phyloP scores from a whole-genome alignment of 1,284 basidiomycete species.

The Dichomitus squalens region DNA sequence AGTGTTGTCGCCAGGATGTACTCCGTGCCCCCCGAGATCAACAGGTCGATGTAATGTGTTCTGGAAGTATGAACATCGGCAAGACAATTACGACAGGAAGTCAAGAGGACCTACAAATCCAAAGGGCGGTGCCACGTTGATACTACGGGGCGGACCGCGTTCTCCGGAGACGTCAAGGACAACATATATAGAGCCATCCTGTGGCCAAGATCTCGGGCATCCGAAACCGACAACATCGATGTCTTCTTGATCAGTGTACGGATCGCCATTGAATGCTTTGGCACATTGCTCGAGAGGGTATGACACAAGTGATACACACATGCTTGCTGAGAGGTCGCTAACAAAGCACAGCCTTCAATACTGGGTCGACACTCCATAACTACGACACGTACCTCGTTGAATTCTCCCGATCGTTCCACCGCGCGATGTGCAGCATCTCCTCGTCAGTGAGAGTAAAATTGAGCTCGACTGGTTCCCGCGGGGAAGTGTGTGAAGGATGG shows the following conservation, averaged over 20 bases:
- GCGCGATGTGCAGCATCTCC: constrained; percentile 10
- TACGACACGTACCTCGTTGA: constrained; percentile 1
- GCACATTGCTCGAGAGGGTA: constrained; percentile 7
- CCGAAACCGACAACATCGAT: constrained; percentile 13
- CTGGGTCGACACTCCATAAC: neutral
- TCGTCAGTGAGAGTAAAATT: constrained; percentile 16
- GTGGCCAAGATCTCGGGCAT: constrained; percentile 12
- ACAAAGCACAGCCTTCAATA: neutral
- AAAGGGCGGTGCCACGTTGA: constrained; percentile 5
- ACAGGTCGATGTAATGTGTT: constrained; percentile 4
- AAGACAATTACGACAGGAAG: neutral
- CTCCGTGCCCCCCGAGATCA: constrained; percentile 9
- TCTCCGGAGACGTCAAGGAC: constrained; percentile 3
- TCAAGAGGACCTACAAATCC: neutral
- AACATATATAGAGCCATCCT: constrained; percentile 5
- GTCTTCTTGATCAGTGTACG: neutral
- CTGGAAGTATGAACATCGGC: neutral
- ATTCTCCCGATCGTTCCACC: constrained; percentile 12
- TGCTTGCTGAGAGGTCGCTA: constrained; percentile 15
- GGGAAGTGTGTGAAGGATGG: constrained; percentile 9
- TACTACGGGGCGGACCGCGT: constrained; percentile 1
- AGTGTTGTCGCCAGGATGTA: constrained; percentile 12
- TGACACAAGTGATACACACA: constrained; percentile 17
- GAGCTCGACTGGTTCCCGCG: constrained; percentile 5
- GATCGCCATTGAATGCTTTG: neutral